Conservation (phyloP, 768 basidiomycete genomes). For the Albatrellus ellisii region DNA sequence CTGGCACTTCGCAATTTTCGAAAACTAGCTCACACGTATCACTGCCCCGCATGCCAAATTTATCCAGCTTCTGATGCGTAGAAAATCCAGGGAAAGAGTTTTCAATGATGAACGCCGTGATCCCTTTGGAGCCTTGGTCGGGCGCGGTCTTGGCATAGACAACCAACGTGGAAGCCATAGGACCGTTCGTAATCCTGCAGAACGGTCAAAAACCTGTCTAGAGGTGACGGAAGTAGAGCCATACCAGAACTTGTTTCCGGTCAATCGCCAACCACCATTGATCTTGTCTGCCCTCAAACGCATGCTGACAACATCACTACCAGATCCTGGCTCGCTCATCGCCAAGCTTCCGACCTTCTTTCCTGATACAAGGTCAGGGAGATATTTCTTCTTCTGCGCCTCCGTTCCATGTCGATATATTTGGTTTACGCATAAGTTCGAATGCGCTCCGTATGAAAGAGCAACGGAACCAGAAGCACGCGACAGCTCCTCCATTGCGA, state of each 20-base stretch:
- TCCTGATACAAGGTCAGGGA: conserved; percentile 70
- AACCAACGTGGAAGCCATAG: conserved; percentile 78
- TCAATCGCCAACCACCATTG: conserved; percentile 63
- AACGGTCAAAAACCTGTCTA: neutral
- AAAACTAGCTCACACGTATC: conserved; percentile 93
- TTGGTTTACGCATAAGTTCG: conserved; percentile 65
- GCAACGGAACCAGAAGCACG: conserved; percentile 85
- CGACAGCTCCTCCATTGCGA: conserved; percentile 94
- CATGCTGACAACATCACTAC: conserved; percentile 97
- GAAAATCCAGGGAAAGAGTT: conserved; percentile 75
- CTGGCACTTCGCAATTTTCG: conserved; percentile 80
- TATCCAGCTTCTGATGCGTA: conserved; percentile 84
- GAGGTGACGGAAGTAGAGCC: conserved; percentile 15
- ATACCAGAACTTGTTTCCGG: conserved; percentile 91
- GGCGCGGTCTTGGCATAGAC: conserved; percentile 88
- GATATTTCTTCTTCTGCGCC: conserved; percentile 73
- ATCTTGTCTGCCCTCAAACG: conserved; percentile 67
- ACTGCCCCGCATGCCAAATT: conserved; percentile 93
- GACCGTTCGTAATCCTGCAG: conserved; percentile 88
- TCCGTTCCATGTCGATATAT: conserved; percentile 78
- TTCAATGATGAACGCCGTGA: conserved; percentile 88
- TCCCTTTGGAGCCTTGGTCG: conserved; percentile 69
- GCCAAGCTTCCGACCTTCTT: conserved; percentile 81
- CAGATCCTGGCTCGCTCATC: conserved; percentile 88
- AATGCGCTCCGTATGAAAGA: conserved; percentile 86